Conservation (phyloP, 352 stramenopile genomes). For the Globisporangium irregulare region DNA sequence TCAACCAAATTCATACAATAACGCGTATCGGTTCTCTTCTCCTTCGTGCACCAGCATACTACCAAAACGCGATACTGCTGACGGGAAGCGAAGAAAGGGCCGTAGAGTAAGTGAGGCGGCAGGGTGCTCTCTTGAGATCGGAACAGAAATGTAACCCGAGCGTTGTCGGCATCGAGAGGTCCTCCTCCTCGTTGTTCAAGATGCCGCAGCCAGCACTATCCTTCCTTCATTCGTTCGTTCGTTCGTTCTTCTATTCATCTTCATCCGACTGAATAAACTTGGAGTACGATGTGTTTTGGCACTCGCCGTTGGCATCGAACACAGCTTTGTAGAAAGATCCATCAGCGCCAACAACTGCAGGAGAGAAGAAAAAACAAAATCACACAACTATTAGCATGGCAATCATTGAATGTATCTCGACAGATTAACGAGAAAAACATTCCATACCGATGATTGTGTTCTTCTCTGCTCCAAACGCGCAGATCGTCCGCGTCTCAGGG, state of each 20-base stretch:
- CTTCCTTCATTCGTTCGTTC: neutral
- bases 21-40: slow-evolving; percentile 8
- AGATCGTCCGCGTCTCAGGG: slow-evolving; percentile 89
- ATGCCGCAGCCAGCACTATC: slow-evolving; percentile 2
- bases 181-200: neutral
- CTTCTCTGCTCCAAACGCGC: slow-evolving; percentile 90
- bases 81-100: neutral
- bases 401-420: neutral
- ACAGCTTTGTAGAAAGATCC: slow-evolving; percentile 89
- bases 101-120: neutral
- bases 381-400: neutral
- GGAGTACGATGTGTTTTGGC: slow-evolving; percentile 88
- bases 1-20: slow-evolving; percentile 21
- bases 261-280: slow-evolving; percentile 90
- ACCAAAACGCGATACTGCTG: neutral
- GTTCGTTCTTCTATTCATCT: slow-evolving; percentile 58
- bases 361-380: slow-evolving; percentile 14
- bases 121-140: neutral
- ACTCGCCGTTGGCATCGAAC: slow-evolving; percentile 85
- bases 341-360: slow-evolving; percentile 79
- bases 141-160: neutral
- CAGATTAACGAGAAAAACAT: neutral
- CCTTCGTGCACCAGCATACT: slow-evolving; percentile 1
- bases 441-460: slow-evolving; percentile 89
- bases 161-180: neutral